These are phyloP conservation scores for Clausena lansium DNA, from an alignment of 345 rosid species.

Conservation along the genomic window DNA sequence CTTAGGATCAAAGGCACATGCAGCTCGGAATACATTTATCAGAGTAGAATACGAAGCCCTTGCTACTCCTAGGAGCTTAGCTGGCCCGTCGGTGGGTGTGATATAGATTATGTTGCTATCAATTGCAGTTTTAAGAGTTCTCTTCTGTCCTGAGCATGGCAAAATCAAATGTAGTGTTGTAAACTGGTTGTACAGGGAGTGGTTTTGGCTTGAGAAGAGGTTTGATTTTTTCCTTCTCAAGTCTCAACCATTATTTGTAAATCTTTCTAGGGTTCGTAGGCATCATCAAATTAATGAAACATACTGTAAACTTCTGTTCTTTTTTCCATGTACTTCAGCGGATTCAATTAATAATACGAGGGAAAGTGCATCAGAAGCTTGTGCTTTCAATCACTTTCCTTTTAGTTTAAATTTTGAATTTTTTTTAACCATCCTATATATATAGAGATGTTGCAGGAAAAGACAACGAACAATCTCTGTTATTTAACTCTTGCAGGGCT, in stretches of 20 bases:
- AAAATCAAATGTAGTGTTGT: background rate
- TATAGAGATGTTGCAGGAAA: background rate
- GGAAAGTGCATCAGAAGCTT: background rate
- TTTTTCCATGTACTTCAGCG: background rate
- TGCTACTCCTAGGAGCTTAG: background rate
- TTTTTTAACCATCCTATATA: background rate
- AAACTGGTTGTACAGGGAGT: slow-evolving; percentile 15
- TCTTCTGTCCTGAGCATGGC: background rate
- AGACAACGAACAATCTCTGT: background rate
- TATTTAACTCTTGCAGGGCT: background rate
- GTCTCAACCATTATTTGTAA: slow-evolving; percentile 28
- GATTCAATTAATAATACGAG: background rate
- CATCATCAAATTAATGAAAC: background rate
- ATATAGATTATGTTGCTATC: background rate
- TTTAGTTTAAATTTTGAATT: background rate
- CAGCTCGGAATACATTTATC: background rate
- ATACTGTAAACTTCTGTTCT: background rate
- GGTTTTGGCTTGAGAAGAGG: slow-evolving; percentile 34
- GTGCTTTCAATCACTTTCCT: background rate
- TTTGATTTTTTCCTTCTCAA: slow-evolving; percentile 35
- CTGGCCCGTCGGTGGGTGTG: background rate
- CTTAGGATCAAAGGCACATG: slow-evolving; percentile 20
- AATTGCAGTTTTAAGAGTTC: background rate
- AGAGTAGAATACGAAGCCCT: slow-evolving; percentile 3
- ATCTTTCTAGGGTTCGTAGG: background rate